These are phyloP conservation scores for Fusarium oligoseptatum DNA, from an alignment of 2,329 filamentous ascomycete species.

Conservation along the genomic window DNA sequence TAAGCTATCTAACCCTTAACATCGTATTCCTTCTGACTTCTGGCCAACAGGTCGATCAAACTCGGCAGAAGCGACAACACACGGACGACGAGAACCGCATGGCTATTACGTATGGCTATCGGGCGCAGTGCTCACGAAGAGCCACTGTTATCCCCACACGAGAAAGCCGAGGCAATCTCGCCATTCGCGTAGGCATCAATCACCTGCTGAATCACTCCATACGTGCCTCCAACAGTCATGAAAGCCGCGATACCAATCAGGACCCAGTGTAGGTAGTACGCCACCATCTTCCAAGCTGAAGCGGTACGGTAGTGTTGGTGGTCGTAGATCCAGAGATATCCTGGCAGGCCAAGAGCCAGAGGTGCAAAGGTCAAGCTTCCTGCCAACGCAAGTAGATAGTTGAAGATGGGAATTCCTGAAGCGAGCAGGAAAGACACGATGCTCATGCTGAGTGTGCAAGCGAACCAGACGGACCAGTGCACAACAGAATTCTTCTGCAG, in stretches of 20 bases:
- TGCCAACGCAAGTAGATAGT: slow-evolving; percentile 51
- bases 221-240: slow-evolving; percentile 46
- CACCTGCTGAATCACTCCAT: slow-evolving; percentile 63
- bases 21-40: too few species aligned
- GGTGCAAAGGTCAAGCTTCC: slow-evolving; percentile 49
- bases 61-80: not conserved
- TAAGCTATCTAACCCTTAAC: too few species aligned
- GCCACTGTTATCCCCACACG: slow-evolving; percentile 60
- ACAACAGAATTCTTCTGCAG: slow-evolving; percentile 51
- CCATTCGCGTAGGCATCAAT: slow-evolving; percentile 64
- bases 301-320: slow-evolving; percentile 37
- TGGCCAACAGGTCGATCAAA: not conserved
- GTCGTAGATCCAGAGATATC: slow-evolving; percentile 45
- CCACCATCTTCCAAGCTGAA: slow-evolving; percentile 22
- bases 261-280: slow-evolving; percentile 43
- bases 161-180: slow-evolving; percentile 60
- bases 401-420: slow-evolving; percentile 45
- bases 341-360: slow-evolving; percentile 48
- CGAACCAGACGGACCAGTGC: slow-evolving; percentile 55
- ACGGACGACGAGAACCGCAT: not conserved
- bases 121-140: not conserved
- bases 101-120: not conserved
- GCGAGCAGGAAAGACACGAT: slow-evolving; percentile 40
- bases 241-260: slow-evolving; percentile 42
- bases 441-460: slow-evolving; percentile 43